Conservation (phyloP, 306 rosid species). For the Castanea mollissima region DNA sequence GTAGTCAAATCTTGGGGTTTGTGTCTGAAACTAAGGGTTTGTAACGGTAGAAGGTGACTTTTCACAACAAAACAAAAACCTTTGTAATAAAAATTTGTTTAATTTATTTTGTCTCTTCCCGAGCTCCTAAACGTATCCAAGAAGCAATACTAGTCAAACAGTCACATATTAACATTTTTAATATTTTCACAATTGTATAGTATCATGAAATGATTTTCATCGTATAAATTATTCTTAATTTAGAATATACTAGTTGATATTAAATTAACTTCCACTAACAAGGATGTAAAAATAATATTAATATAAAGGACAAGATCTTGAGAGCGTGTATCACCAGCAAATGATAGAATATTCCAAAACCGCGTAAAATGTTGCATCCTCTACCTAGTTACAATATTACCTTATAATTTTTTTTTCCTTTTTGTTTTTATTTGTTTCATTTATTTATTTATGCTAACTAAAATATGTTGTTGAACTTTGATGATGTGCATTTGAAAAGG, state of each 20-base stretch:
- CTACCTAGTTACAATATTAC: not conserved
- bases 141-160: constrained; percentile 30
- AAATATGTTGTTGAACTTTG: not conserved
- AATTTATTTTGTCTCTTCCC: constrained; percentile 11
- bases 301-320: not conserved
- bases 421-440: too few relatives aligned
- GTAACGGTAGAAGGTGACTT: constrained; percentile 24
- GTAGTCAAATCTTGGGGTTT: constrained; percentile 24
- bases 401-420: too few relatives aligned
- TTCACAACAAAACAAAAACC: constrained; percentile 21
- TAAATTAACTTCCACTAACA: constrained; percentile 13
- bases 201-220: not conserved
- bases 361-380: constrained; percentile 9
- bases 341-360: constrained; percentile 21
- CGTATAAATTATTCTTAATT: not conserved
- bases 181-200: not conserved
- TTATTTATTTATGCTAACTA: too few relatives aligned
- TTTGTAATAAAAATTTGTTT: not conserved
- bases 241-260: not conserved
- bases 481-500: not conserved
- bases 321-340: constrained; percentile 18
- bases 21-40: constrained; percentile 11
- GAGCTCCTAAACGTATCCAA: constrained; percentile 31
- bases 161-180: constrained; percentile 1
- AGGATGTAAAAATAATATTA: not conserved